A percentile compares a stretch with the other conserved stretches of the same genome.
phyloP scores from a whole-genome alignment of 352 stramenopile genomes.

The Saprolegnia diclina region DNA sequence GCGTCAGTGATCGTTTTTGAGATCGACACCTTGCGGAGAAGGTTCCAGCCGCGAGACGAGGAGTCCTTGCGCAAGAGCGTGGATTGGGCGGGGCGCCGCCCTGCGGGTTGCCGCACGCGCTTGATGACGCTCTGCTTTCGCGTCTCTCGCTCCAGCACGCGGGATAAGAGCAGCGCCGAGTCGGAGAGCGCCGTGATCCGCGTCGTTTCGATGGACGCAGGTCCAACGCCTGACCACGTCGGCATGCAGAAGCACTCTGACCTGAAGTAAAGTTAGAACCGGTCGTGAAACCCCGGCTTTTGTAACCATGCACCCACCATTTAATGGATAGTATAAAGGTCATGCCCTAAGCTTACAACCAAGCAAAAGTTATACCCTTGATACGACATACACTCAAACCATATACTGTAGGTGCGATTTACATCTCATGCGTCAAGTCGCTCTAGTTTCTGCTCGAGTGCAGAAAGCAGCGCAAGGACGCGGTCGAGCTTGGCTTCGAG shows the following conservation, averaged over 20 bases:
- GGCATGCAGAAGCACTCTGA: neutral
- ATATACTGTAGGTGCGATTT: too few species aligned
- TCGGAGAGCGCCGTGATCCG: neutral
- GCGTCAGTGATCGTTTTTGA: neutral
- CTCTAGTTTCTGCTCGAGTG: too few species aligned
- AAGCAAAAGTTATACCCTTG: too few species aligned
- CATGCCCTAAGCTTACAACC: too few species aligned
- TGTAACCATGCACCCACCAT: too few species aligned
- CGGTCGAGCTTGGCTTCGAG: slow-evolving; percentile 56
- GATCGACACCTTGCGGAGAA: neutral
- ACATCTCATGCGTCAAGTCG: too few species aligned
- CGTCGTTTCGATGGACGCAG: neutral
- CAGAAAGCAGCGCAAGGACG: too few species aligned
- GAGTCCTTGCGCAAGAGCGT: neutral
- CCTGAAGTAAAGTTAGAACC: too few species aligned
- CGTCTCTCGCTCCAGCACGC: slow-evolving; percentile 16
- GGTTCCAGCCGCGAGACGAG: neutral
- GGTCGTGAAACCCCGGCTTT: too few species aligned
- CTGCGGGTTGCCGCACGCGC: neutral
- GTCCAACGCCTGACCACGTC: neutral
- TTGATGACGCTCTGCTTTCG: slow-evolving; percentile 21
- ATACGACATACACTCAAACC: too few species aligned
- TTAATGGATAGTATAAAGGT: too few species aligned
- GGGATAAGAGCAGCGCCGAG: slow-evolving; percentile 18
- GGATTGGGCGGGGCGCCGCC: neutral